Conservation (phyloP, 768 basidiomycete genomes). For the Russula dissimulans region DNA sequence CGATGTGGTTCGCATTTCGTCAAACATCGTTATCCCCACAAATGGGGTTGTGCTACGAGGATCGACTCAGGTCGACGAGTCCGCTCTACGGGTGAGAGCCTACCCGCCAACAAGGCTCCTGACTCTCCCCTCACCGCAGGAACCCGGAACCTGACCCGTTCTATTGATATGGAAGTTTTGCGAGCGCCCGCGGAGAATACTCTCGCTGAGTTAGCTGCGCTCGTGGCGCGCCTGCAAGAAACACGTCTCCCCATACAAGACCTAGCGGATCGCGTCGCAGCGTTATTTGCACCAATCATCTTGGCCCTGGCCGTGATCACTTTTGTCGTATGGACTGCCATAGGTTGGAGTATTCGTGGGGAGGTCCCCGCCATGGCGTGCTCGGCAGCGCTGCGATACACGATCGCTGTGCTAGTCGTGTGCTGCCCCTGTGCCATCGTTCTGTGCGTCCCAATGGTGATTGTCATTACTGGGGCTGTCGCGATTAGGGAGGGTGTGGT, state of each 20-base stretch:
- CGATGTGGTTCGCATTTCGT: constrained; percentile 30
- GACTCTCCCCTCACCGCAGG: constrained; percentile 32
- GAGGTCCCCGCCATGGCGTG: constrained; percentile 23
- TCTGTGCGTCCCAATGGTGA: constrained; percentile 31
- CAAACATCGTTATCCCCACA: constrained; percentile 31
- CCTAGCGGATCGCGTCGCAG: constrained; percentile 42
- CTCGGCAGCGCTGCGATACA: constrained; percentile 38
- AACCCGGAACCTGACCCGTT: constrained; percentile 29
- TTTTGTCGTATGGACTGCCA: constrained; percentile 31
- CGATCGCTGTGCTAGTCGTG: constrained; percentile 42
- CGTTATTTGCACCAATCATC: constrained; percentile 41
- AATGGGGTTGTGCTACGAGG: constrained; percentile 32
- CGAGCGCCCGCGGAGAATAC: constrained; percentile 34
- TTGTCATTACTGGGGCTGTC: constrained; percentile 28
- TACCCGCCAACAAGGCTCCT: constrained; percentile 28
- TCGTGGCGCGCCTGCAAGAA: constrained; percentile 31
- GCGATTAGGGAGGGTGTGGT: constrained; percentile 27
- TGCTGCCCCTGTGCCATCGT: constrained; percentile 44
- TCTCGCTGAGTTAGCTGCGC: constrained; percentile 29
- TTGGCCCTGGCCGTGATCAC: constrained; percentile 32
- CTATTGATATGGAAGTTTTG: constrained; percentile 29
- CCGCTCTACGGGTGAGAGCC: constrained; percentile 36
- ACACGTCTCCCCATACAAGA: constrained; percentile 34
- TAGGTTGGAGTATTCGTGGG: constrained; percentile 26
- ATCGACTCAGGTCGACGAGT: constrained; percentile 33